phyloP scores from a whole-genome alignment of 306 rosid species.

The Adenanthera pavonina region DNA sequence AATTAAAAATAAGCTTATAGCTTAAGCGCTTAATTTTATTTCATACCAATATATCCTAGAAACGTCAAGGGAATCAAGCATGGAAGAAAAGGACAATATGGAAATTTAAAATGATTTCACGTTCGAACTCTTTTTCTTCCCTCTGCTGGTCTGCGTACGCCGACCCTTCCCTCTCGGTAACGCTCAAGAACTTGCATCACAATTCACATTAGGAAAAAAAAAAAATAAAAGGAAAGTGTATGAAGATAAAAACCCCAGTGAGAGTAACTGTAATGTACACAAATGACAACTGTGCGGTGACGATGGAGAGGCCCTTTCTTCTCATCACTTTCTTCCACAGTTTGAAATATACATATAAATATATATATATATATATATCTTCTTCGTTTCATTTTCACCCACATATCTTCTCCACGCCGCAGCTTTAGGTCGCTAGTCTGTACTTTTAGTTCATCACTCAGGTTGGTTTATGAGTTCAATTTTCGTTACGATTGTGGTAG shows the following conservation, averaged over 20 bases:
- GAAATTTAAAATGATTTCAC: neutral
- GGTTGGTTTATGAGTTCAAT: constrained; percentile 4
- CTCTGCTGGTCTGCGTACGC: neutral
- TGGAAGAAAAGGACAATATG: neutral
- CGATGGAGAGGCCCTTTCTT: neutral
- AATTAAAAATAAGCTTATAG: too few relatives aligned
- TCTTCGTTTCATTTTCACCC: neutral
- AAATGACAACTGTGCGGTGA: neutral
- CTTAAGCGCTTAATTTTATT: too few relatives aligned
- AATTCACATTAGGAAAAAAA: neutral
- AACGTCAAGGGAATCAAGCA: too few relatives aligned
- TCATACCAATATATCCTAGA: too few relatives aligned
- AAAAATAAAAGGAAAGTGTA: neutral
- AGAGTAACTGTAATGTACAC: neutral
- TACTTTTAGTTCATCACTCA: constrained; percentile 1
- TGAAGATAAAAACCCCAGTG: neutral
- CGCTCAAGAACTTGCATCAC: neutral
- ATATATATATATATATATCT: too few relatives aligned
- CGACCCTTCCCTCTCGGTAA: neutral
- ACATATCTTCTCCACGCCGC: neutral
- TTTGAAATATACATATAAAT: neutral
- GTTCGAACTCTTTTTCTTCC: neutral
- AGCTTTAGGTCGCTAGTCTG: neutral
- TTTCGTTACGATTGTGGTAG: neutral
- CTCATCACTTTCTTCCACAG: neutral